Conservation (phyloP, 805 yeast species). For the Teunomyces cretensis region DNA sequence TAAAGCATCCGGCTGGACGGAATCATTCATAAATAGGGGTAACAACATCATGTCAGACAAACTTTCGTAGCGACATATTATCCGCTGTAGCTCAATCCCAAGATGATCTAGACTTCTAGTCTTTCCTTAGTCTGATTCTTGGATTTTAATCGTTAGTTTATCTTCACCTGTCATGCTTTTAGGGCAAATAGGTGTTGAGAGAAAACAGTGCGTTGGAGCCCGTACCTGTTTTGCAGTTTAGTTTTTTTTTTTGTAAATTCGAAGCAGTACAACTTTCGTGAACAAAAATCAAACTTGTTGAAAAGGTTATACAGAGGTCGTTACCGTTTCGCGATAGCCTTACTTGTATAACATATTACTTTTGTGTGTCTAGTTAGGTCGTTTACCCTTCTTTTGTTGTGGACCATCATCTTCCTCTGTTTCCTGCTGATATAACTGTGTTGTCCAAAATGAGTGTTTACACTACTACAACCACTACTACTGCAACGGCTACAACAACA, state of each 20-base stretch:
- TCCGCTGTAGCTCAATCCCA: no score
- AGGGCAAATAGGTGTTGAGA: background rate
- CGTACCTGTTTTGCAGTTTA: conserved; percentile 1
- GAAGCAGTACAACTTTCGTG: conserved; percentile 1
- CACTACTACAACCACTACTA: conserved; percentile 24
- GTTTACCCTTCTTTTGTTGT: background rate
- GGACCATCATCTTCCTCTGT: background rate
- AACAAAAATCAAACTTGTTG: conserved; percentile 1
- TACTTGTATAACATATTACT: background rate
- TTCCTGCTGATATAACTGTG: background rate
- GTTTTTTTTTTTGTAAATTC: conserved; percentile 1
- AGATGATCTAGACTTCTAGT: no score
- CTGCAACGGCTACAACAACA: conserved; percentile 26
- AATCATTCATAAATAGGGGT: no score
- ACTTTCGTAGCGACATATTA: no score
- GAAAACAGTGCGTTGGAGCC: background rate
- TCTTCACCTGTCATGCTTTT: background rate
- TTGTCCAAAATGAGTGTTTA: background rate
- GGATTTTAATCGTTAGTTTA: no score
- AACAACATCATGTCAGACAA: no score
- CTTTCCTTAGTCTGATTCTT: no score
- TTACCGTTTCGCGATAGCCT: background rate
- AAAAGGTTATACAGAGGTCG: background rate
- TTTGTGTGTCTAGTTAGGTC: background rate
- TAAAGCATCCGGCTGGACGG: no score